These are phyloP conservation scores for Isabelozyma rhagii DNA, from an alignment of 805 yeast genomes.

Conservation along the genomic window DNA sequence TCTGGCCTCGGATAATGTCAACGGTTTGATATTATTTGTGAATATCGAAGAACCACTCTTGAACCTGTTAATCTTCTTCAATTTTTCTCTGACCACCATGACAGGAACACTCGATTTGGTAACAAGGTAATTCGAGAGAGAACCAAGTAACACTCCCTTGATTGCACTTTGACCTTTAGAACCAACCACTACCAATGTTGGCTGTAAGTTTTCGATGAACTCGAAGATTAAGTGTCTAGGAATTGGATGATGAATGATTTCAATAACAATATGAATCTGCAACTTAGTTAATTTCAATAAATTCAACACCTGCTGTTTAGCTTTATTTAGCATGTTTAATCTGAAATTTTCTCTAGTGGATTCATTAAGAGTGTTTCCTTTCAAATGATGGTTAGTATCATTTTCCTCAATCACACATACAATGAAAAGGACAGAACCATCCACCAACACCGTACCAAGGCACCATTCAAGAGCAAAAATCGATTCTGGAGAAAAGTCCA, in stretches of 20 bases:
- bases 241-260: constrained; percentile 72
- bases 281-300: constrained; percentile 63
- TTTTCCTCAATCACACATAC: constrained; percentile 56
- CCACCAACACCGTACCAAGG: constrained; percentile 77
- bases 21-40: constrained; percentile 53
- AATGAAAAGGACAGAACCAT: constrained; percentile 77
- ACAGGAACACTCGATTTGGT: constrained; percentile 72
- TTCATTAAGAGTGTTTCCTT: constrained; percentile 36
- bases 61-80: constrained; percentile 64
- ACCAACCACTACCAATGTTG: constrained; percentile 72
- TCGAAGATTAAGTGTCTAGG: constrained; percentile 70
- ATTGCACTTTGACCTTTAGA: constrained; percentile 71
- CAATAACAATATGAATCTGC: constrained; percentile 70
- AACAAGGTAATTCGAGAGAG: constrained; percentile 68
- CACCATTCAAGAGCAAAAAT: constrained; percentile 84
- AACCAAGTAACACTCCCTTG: constrained; percentile 71
- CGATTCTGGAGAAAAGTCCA: constrained; percentile 82
- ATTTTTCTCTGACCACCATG: constrained; percentile 73
- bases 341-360: constrained; percentile 33
- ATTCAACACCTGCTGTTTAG: constrained; percentile 43
- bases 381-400: constrained; percentile 40
- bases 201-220: constrained; percentile 66
- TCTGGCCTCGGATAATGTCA: constrained; percentile 48
- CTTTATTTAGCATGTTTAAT: constrained; percentile 37
- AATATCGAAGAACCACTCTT: constrained; percentile 47